phyloP scores from a whole-genome alignment of 306 rosid genomes.

The Inga oerstediana region DNA sequence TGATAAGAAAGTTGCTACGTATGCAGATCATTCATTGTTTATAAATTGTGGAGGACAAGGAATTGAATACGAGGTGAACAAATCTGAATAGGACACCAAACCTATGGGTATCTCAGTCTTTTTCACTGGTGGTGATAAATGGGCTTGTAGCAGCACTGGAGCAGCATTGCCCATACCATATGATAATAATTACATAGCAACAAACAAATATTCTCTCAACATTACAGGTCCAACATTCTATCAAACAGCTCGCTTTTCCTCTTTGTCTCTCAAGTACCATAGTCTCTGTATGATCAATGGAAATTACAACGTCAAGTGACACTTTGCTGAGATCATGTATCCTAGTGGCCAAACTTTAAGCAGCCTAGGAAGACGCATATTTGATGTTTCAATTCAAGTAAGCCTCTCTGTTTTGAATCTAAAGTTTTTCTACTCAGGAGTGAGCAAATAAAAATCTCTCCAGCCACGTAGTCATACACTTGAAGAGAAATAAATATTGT shows the following conservation, averaged over 20 bases:
- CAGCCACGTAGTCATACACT: neutral
- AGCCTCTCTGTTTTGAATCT: neutral
- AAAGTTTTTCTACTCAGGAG: neutral
- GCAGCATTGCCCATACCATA: constrained; percentile 8
- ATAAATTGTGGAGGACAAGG: constrained; percentile 44
- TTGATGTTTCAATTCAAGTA: constrained; percentile 80
- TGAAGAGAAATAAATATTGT: neutral
- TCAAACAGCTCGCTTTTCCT: neutral
- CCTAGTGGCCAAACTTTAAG: no score
- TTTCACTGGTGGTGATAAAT: constrained; percentile 12
- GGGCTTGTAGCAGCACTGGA: constrained; percentile 79
- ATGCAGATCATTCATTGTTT: constrained; percentile 41
- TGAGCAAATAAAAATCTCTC: neutral
- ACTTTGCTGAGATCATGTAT: constrained; percentile 74
- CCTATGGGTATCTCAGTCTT: constrained; percentile 39
- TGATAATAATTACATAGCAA: neutral
- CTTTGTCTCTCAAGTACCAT: constrained; percentile 61
- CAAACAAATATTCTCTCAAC: neutral
- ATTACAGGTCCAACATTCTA: neutral
- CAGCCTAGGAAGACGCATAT: constrained; percentile 61
- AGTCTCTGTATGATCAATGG: constrained; percentile 70
- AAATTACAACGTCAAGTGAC: constrained; percentile 66
- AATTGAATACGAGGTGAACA: constrained; percentile 31
- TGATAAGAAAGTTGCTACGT: constrained; percentile 8
- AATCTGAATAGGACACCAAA: constrained; percentile 46